Evolutionary conservation across 2,329 filamentous ascomycete genomes (phyloP).

Genomic region (Daldinia eschscholtzii): DNA sequence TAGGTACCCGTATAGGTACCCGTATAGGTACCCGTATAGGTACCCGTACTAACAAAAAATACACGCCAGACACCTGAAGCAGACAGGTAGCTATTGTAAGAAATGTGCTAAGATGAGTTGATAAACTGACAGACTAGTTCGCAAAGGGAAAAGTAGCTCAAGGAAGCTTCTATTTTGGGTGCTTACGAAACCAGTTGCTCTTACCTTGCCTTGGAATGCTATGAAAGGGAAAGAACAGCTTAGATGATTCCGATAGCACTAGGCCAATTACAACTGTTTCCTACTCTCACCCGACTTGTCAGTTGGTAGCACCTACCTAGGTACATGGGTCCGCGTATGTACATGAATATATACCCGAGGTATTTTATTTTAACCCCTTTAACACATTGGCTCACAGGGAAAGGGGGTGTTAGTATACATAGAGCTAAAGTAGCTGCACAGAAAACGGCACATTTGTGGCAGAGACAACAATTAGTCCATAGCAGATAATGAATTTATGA

Average conservation of each 20-base stretch:
- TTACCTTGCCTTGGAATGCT: neutral
- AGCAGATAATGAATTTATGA: neutral
- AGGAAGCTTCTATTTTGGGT: neutral
- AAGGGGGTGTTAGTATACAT: no score
- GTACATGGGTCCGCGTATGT: no score
- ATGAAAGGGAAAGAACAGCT: neutral
- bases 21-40: no score
- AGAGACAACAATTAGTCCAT: no score
- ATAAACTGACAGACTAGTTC: neutral
- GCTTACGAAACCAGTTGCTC: neutral
- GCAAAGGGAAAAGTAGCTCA: neutral
- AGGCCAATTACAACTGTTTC: no score
- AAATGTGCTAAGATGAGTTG: neutral
- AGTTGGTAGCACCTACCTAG: neutral
- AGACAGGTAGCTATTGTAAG: neutral
- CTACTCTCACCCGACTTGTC: no score
- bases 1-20: no score
- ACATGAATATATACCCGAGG: neutral
- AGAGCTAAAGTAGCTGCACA: no score
- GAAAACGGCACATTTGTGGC: no score
- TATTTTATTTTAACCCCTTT: no score
- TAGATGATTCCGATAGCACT: neutral
- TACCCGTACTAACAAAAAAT: no score
- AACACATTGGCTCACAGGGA: no score
- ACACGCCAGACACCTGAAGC: neutral